phyloP scores from a whole-genome alignment of 2,329 filamentous ascomycete species.

The Colletotrichum orchidophilum region DNA sequence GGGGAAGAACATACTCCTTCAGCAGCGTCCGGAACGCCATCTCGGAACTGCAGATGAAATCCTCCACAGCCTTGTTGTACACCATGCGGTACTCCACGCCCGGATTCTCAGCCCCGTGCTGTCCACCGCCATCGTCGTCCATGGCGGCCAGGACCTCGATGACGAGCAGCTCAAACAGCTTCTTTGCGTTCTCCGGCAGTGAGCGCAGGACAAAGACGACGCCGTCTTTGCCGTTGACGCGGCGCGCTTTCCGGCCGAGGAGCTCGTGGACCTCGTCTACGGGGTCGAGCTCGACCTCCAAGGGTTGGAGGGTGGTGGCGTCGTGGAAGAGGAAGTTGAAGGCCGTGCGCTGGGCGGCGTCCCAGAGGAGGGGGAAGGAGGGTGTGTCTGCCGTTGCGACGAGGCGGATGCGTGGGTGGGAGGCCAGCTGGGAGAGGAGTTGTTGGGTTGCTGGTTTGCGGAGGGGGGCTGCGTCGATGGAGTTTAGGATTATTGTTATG shows the following conservation, averaged over 20 bases:
- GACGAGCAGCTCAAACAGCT: constrained; percentile 84
- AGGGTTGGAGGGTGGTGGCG: constrained; percentile 86
- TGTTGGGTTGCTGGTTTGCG: constrained; percentile 76
- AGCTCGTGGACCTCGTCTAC: constrained; percentile 92
- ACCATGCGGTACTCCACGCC: constrained; percentile 90
- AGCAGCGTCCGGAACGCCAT: constrained; percentile 93
- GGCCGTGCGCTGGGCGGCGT: constrained; percentile 81
- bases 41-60: constrained; percentile 96
- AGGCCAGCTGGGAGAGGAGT: constrained; percentile 78
- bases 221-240: constrained; percentile 89
- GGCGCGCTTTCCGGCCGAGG: constrained; percentile 80
- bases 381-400: constrained; percentile 88
- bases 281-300: constrained; percentile 76
- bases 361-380: constrained; percentile 89
- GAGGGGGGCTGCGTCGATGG: constrained; percentile 82
- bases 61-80: constrained; percentile 95
- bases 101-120: constrained; percentile 59
- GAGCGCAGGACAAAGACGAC: constrained; percentile 90
- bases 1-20: constrained; percentile 76
- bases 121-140: constrained; percentile 64
- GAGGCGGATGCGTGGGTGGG: constrained; percentile 76
- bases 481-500: constrained; percentile 81
- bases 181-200: constrained; percentile 90
- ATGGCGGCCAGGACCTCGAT: constrained; percentile 81
- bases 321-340: constrained; percentile 94